Evolutionary conservation across 2,329 filamentous ascomycete species (phyloP), one percentile per base, ranked within the genome.

Genomic region (Colletotrichum incanum): DNA sequence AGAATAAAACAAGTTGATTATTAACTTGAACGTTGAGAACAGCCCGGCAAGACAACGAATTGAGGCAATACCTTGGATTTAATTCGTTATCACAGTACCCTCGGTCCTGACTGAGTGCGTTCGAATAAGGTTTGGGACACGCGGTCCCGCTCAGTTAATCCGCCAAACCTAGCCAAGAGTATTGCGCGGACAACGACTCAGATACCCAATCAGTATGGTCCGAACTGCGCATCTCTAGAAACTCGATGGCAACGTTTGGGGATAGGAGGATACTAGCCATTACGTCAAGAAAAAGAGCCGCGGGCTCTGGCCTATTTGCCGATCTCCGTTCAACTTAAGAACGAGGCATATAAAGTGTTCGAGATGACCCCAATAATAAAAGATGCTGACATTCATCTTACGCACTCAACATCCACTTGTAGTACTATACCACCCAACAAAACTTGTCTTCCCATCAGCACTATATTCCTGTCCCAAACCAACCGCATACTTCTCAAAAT

Each of bases 61-160:
- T 20, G 34, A 55, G n/a, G 28, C 47, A 28, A 23, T 28, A 34
- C 20, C 28, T 23, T 47, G 39, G 20, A 45, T 23, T 31, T 34
- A 9, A n/a, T 28, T 59, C 39, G 64, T 60, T 28, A 54, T 28
- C n/a, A 41, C 43, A 26, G 5, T 37, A 52, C 41, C 26, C 20
- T 49, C 45, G 54, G 55, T 47, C n/a, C n/a, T n/a, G 37, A 23
- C 34, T 34, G 41, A 39, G 23, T 14, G 18, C n/a, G 41, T 23
- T 45, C 50, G 37, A 52, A 31, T 26, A 54, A 67, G 41, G 56
- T 71, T 71, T 52, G 47, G 16, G 28, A 52, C 58, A 63, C 28
- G 43, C 58, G 45, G 58, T 39, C 28, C 31, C 52, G 59, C 54
- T 41, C 65, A 47, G 45, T 50, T 45, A 66, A 41, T 52, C n/a